Conservation (phyloP, 2,329 filamentous ascomycete genomes). For the Pseudogymnoascus sp. region DNA sequence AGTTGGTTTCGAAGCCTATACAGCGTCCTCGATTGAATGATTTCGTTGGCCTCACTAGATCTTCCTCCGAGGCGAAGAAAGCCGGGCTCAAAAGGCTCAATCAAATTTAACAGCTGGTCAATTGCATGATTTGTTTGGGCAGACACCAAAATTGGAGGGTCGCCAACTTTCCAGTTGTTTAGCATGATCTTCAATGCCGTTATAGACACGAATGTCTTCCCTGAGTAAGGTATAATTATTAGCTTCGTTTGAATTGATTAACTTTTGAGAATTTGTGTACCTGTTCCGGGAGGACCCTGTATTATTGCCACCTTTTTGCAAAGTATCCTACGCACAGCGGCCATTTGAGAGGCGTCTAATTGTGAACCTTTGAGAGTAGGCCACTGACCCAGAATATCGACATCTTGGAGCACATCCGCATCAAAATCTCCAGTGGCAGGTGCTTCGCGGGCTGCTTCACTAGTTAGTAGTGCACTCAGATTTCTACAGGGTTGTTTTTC, state of each 20-base stretch:
- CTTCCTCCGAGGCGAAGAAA: constrained; percentile 51
- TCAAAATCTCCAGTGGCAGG: constrained; percentile 15
- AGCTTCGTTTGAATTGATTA: not conserved
- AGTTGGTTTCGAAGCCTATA: constrained; percentile 31
- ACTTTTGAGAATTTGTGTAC: constrained; percentile 23
- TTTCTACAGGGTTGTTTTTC: constrained; percentile 41
- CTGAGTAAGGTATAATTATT: not conserved
- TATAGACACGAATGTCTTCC: constrained; percentile 76
- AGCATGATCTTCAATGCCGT: constrained; percentile 61
- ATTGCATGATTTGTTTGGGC: constrained; percentile 89
- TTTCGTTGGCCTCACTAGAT: constrained; percentile 38
- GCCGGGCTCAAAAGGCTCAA: constrained; percentile 45
- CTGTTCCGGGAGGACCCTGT: constrained; percentile 67
- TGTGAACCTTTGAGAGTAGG: constrained; percentile 37
- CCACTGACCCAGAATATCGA: constrained; percentile 50
- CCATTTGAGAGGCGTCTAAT: constrained; percentile 65
- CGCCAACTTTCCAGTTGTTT: constrained; percentile 45
- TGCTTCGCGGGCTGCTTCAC: constrained; percentile 7
- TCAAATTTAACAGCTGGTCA: constrained; percentile 62
- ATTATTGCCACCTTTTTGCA: constrained; percentile 67
- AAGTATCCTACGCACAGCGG: constrained; percentile 62
- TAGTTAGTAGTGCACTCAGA: constrained; percentile 36
- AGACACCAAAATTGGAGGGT: constrained; percentile 68
- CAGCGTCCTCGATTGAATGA: constrained; percentile 60
- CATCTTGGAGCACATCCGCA: constrained; percentile 34